A percentile compares a stretch with the other conserved stretches of the same genome.
These are phyloP conservation scores for Cyamopsis tetragonoloba DNA, from an alignment of 306 rosid genomes.

Conservation along the genomic window DNA sequence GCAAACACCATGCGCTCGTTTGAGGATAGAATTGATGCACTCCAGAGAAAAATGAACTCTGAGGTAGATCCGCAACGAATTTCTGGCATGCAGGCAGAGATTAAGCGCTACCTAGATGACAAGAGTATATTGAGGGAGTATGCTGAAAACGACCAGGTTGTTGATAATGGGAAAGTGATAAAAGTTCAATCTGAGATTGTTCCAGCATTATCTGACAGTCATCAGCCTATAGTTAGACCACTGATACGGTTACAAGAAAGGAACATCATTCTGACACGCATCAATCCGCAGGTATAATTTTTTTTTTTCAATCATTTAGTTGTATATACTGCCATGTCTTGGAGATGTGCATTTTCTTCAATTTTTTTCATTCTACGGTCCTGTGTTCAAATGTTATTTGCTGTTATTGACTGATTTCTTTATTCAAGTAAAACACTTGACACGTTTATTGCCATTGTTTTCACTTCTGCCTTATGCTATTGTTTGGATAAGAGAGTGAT, in stretches of 20 bases:
- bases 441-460: too few species aligned
- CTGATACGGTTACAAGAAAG: slow-evolving; percentile 70
- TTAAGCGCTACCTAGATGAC: slow-evolving; percentile 77
- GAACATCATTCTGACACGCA: slow-evolving; percentile 85
- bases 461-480: neutral
- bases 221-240: slow-evolving; percentile 68
- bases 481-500: neutral
- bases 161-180: slow-evolving; percentile 76
- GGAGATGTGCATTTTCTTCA: neutral
- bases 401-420: too few species aligned
- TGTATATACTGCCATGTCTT: neutral
- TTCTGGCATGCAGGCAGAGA: slow-evolving; percentile 69
- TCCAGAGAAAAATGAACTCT: slow-evolving; percentile 65
- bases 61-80: slow-evolving; percentile 72
- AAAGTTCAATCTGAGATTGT: slow-evolving; percentile 72
- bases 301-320: neutral
- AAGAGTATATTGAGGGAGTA: slow-evolving; percentile 71
- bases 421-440: too few species aligned
- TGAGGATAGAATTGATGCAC: slow-evolving; percentile 81
- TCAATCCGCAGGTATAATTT: slow-evolving; percentile 71
- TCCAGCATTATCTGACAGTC: slow-evolving; percentile 66
- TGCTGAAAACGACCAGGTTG: slow-evolving; percentile 77
- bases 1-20: slow-evolving; percentile 93
- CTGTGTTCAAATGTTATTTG: neutral
- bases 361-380: neutral